Conservation (phyloP, 495 filamentous ascomycete genomes). For the Penicillium fimorum region DNA sequence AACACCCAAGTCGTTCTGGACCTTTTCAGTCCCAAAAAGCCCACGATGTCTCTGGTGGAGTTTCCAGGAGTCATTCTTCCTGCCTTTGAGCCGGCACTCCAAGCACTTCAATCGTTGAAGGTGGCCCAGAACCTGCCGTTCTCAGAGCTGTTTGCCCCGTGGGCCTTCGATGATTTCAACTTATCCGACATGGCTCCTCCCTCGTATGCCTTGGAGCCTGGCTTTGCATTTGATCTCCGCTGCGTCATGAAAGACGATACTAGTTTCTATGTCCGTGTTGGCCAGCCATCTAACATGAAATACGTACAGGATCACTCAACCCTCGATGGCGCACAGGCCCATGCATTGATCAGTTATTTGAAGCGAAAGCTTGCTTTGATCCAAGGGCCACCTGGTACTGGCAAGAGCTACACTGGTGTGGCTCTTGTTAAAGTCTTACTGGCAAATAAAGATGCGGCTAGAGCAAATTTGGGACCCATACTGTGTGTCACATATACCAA, state of each 20-base stretch:
- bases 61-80: slow-evolving; percentile 68
- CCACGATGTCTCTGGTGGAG: slow-evolving; percentile 53
- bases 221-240: slow-evolving; percentile 54
- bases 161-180: not conserved
- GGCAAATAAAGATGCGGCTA: slow-evolving; percentile 43
- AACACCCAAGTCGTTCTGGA: not conserved
- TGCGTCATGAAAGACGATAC: slow-evolving; percentile 42
- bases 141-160: slow-evolving; percentile 3
- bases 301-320: slow-evolving; percentile 42
- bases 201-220: slow-evolving; percentile 47
- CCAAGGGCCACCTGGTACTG: slow-evolving; percentile 81
- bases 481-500: slow-evolving; percentile 70
- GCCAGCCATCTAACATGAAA: slow-evolving; percentile 38
- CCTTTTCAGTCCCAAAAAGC: not conserved
- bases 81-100: slow-evolving; percentile 65
- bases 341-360: slow-evolving; percentile 56
- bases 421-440: slow-evolving; percentile 62
- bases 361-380: slow-evolving; percentile 59
- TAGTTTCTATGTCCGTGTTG: slow-evolving; percentile 30
- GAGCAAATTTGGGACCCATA: slow-evolving; percentile 58
- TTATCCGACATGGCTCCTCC: slow-evolving; percentile 43
- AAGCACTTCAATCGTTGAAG: slow-evolving; percentile 61
- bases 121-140: not conserved
- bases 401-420: slow-evolving; percentile 67
- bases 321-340: slow-evolving; percentile 59